Conservation (phyloP, 306 rosid genomes). For the Argentina anserina region DNA sequence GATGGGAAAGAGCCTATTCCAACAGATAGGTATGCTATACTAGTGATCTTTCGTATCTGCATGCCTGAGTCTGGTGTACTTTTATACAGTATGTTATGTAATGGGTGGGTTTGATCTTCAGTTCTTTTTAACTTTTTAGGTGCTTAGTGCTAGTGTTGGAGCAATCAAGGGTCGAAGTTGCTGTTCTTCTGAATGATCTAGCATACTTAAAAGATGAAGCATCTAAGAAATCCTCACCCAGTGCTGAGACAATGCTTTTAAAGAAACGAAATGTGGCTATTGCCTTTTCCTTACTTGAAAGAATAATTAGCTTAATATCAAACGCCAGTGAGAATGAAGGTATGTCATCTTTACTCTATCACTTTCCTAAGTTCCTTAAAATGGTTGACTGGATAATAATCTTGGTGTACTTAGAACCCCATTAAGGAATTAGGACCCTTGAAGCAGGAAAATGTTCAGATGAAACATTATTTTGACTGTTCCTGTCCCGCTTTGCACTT, state of each 20-base stretch:
- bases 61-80: not conserved
- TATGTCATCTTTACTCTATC: constrained; percentile 20
- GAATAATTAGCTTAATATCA: constrained; percentile 72
- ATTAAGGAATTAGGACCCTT: not conserved
- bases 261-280: constrained; percentile 68
- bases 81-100: not conserved
- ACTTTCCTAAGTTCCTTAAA: not conserved
- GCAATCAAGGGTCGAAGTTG: constrained; percentile 95
- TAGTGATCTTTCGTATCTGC: not conserved
- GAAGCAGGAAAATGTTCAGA: not conserved
- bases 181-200: constrained; percentile 82
- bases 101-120: constrained; percentile 10
- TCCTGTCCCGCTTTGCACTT: not conserved
- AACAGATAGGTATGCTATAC: constrained; percentile 54
- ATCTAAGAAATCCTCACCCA: constrained; percentile 52
- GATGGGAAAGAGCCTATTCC: constrained; percentile 50
- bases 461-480: not conserved
- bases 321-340: constrained; percentile 60
- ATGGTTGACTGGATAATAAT: not conserved
- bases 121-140: constrained; percentile 42
- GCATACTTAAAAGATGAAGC: constrained; percentile 86
- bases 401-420: not conserved
- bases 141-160: constrained; percentile 85
- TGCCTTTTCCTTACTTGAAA: constrained; percentile 83
- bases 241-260: constrained; percentile 45